Percentiles rank a stretch among this genome's conserved stretches.
These are phyloP conservation scores for Diutina sp. DNA, from an alignment of 1,139 yeast genomes.

Conservation along the genomic window DNA sequence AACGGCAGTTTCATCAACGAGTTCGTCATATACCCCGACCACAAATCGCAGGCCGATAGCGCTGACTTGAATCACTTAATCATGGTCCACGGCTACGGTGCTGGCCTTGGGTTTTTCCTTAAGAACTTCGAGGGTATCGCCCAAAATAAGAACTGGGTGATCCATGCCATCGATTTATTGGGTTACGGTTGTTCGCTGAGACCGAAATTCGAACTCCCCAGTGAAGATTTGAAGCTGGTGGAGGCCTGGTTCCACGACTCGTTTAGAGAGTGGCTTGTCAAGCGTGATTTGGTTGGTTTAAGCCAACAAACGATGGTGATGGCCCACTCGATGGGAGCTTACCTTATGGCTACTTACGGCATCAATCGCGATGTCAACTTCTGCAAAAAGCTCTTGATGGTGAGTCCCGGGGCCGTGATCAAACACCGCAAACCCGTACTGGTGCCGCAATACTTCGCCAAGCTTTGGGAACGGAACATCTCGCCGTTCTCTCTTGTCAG, in stretches of 20 bases:
- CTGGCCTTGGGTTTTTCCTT: constrained; percentile 59
- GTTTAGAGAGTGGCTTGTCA: constrained; percentile 28
- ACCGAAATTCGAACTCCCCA: constrained; percentile 20
- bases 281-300: constrained; percentile 14
- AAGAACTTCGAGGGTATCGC: constrained; percentile 41
- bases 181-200: constrained; percentile 71
- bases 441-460: constrained; percentile 52
- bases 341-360: constrained; percentile 36
- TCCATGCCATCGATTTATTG: constrained; percentile 62
- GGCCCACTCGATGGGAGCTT: constrained; percentile 59
- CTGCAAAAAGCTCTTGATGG: constrained; percentile 35
- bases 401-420: constrained; percentile 56
- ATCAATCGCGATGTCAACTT: constrained; percentile 26
- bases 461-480: constrained; percentile 56
- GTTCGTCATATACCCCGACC: constrained; percentile 39
- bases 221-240: constrained; percentile 19
- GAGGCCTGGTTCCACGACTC: constrained; percentile 45
- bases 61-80: constrained; percentile 36
- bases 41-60: neutral
- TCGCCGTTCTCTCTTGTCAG: constrained; percentile 62
- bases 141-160: constrained; percentile 34
- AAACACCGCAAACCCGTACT: constrained; percentile 25
- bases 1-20: constrained; percentile 44
- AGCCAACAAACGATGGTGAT: constrained; percentile 27
- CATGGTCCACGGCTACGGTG: constrained; percentile 69